Evolutionary conservation across 2,329 filamentous ascomycete species (phyloP).

Genomic region (Xylariaceae sp.): DNA sequence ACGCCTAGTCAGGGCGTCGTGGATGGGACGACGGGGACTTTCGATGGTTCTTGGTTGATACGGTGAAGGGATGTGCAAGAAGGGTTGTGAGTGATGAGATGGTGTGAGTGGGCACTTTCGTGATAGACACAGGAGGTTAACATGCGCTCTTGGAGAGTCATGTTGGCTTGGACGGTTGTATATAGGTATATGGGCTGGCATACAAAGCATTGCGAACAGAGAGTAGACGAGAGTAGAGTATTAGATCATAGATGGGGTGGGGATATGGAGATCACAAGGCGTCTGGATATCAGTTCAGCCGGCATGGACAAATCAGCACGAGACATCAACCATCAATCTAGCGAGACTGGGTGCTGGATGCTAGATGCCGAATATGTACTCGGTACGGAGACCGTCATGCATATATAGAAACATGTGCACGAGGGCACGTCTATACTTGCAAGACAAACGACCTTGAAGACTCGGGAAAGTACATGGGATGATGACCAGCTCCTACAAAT

Average conservation of each 20-base stretch:
- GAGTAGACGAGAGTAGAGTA: constrained; percentile 1
- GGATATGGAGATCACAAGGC: constrained; percentile 9
- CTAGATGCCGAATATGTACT: constrained; percentile 3
- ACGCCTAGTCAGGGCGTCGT: constrained; percentile 40
- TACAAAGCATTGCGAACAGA: background rate
- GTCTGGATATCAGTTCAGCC: constrained; percentile 5
- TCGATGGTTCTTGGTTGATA: constrained; percentile 35
- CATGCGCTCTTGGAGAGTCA: background rate
- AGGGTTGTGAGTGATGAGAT: background rate
- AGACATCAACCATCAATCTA: constrained; percentile 6
- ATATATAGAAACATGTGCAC: background rate
- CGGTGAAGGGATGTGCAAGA: constrained; percentile 12
- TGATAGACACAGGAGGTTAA: no score
- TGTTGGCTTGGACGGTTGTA: background rate
- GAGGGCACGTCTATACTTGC: no score
- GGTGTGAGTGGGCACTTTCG: background rate
- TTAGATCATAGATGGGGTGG: constrained; percentile 5
- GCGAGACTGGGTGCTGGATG: background rate
- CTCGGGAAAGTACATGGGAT: constrained; percentile 17
- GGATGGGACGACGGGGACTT: constrained; percentile 27
- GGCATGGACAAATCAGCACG: constrained; percentile 11
- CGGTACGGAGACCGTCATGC: constrained; percentile 14
- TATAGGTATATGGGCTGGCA: background rate
- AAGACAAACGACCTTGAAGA: background rate
- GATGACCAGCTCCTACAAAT: constrained; percentile 28